Evolutionary conservation across 371 early-diverging fungal genomes (phyloP).

Genomic region (Rhizopus sp.): DNA sequence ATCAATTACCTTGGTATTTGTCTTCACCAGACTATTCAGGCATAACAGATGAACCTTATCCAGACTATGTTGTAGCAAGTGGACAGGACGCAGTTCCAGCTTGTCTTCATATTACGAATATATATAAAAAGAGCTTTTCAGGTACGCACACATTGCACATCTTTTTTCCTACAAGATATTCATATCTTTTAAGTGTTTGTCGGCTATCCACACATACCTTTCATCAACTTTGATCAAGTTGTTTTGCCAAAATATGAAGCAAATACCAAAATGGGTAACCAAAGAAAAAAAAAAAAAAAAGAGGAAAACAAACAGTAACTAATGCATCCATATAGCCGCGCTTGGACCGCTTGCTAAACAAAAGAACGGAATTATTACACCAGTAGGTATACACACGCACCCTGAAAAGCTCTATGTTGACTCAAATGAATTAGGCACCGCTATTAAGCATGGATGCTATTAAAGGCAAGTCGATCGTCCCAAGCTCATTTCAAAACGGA

Average conservation of each 20-base stretch:
- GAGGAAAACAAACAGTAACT: neutral
- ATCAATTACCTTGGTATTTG: conserved; percentile 39
- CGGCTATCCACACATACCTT: conserved; percentile 47
- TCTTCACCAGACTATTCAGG: conserved; percentile 9
- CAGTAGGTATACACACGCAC: conserved; percentile 15
- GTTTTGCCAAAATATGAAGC: conserved; percentile 47
- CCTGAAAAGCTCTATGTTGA: neutral
- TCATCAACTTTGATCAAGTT: conserved; percentile 49
- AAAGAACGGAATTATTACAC: conserved; percentile 42
- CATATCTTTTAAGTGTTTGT: conserved; percentile 32
- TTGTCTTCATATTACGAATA: conserved; percentile 25
- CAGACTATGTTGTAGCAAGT: conserved; percentile 41
- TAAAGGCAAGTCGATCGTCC: neutral
- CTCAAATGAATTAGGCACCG: conserved; percentile 18
- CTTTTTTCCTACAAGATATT: neutral
- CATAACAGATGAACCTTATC: conserved; percentile 8
- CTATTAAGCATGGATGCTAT: conserved; percentile 17
- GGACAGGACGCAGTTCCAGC: conserved; percentile 41
- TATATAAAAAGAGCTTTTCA: conserved; percentile 23
- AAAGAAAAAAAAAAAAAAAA: neutral
- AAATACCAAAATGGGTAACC: conserved; percentile 42
- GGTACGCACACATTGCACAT: conserved; percentile 17
- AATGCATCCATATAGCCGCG: conserved; percentile 22
- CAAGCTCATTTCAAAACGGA: conserved; percentile 7
- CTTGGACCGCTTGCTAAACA: conserved; percentile 47